Conservation (phyloP, 1,139 yeast species). For the Candida tetrigidarum region DNA sequence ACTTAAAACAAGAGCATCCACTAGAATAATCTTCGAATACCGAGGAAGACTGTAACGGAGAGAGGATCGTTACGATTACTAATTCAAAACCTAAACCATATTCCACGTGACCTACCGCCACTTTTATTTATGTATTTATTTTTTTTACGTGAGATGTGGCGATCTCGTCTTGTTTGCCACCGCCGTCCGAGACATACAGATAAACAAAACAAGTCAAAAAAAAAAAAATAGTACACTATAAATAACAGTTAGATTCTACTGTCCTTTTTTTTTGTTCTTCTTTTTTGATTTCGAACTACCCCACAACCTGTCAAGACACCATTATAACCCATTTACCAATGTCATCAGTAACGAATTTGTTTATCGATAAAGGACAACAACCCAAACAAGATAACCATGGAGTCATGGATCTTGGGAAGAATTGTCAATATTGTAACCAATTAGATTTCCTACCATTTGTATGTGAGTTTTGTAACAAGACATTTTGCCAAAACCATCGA, state of each 20-base stretch:
- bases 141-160: background rate
- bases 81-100: background rate
- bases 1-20: too few relatives aligned
- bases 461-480: slow-evolving; percentile 59
- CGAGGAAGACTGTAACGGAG: too few relatives aligned
- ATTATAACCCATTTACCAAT: slow-evolving; percentile 5
- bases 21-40: too few relatives aligned
- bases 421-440: slow-evolving; percentile 64
- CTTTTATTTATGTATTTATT: background rate
- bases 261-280: slow-evolving; percentile 1
- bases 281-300: too few relatives aligned
- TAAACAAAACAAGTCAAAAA: too few relatives aligned
- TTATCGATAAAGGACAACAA: slow-evolving; percentile 22
- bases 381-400: slow-evolving; percentile 44
- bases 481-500: slow-evolving; percentile 65
- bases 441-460: slow-evolving; percentile 72
- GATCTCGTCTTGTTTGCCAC: slow-evolving; percentile 17
- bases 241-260: background rate
- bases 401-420: slow-evolving; percentile 70
- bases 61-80: too few relatives aligned
- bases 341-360: slow-evolving; percentile 19
- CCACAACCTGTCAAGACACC: too few relatives aligned
- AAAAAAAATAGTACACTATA: slow-evolving; percentile 1
- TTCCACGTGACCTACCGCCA: background rate
- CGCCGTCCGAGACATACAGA: too few relatives aligned